These are phyloP conservation scores for Hevea brasiliensis DNA, from an alignment of 345 rosid species.

Conservation along the genomic window DNA sequence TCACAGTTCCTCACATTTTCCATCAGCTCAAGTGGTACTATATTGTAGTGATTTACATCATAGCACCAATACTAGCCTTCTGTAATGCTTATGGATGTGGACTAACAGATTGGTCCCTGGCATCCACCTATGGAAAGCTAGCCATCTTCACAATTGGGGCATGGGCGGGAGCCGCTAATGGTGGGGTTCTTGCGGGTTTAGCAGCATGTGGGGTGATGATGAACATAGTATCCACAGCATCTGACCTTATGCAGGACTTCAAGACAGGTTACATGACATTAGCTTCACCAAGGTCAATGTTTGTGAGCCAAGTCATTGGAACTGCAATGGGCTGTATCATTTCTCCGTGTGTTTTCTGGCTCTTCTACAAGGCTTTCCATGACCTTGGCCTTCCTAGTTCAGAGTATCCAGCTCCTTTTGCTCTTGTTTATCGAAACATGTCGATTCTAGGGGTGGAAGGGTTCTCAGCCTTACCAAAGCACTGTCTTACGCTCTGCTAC, in stretches of 20 bases:
- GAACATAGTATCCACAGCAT: slow-evolving; percentile 84
- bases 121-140: slow-evolving; percentile 79
- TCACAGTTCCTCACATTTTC: slow-evolving; percentile 60
- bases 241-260: slow-evolving; percentile 82
- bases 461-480: slow-evolving; percentile 62
- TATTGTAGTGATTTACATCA: slow-evolving; percentile 60
- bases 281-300: slow-evolving; percentile 76
- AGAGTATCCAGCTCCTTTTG: slow-evolving; percentile 68
- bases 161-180: slow-evolving; percentile 66
- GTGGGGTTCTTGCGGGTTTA: slow-evolving; percentile 75
- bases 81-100: slow-evolving; percentile 90
- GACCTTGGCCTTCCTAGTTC: slow-evolving; percentile 52
- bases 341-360: slow-evolving; percentile 79
- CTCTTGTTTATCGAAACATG: slow-evolving; percentile 55
- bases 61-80: slow-evolving; percentile 73
- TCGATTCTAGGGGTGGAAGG: slow-evolving; percentile 76
- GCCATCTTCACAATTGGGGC: slow-evolving; percentile 73
- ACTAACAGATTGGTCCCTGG: slow-evolving; percentile 86
- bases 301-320: slow-evolving; percentile 75
- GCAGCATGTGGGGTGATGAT: slow-evolving; percentile 92
- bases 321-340: slow-evolving; percentile 87
- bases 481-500: slow-evolving; percentile 65
- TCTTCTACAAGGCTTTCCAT: slow-evolving; percentile 67
- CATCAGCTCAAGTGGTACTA: slow-evolving; percentile 67
- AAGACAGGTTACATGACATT: slow-evolving; percentile 88